Evolutionary conservation across 2,329 filamentous ascomycete species (phyloP), one percentile per base, ranked within the genome.

Genomic region (Diaporthe amygdali): DNA sequence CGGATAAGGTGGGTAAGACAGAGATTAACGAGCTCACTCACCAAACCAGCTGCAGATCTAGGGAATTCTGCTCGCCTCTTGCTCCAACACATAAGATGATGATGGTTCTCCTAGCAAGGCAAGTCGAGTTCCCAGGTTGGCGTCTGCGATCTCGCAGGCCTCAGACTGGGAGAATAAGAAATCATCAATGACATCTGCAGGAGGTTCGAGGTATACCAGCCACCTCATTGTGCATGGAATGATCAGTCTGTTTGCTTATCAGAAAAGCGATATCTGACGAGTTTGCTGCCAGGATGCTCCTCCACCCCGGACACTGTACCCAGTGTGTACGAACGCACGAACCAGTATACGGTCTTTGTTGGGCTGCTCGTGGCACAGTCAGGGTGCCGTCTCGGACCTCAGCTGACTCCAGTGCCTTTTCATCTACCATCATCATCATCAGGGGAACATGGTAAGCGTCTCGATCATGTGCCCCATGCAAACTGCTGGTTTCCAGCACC

Each of bases 251-350:
- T 17, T 68, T 49, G 34, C 37, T 20, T 52, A 52, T 68, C 20
- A 68, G 63, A 68, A 68, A 68, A 56, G 67, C 54, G 54, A 68
- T 71, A 71, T 68, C 52, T 68, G 69, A 71, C 64, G 20, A 52
- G 25, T 51, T 44, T n/a, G 22, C n/a, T 68, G 52, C 52, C 54
- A 59, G 52, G 30, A n/a, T 44, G 54, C 41, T 30, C 46, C 34
- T 39, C 20, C 46, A 39, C 52, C 52, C 52, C 66, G 44, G 66
- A 41, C 32, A 41, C 41, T 47, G 32, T 30, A 44, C 52, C 41
- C n/a, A 32, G 66, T 17, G n/a, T 39, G 27, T 9, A 68, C 9
- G 44, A 25, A 68, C 66, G 66, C 66, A 59, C 52, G 52, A 47
- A 55, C 52, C 66, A 59, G 41, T 44, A 37, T 51, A 68, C 52